Base-by-base conservation (phyloP, 108 stramenopile species). In the Skeletonema marinoi region DNA sequence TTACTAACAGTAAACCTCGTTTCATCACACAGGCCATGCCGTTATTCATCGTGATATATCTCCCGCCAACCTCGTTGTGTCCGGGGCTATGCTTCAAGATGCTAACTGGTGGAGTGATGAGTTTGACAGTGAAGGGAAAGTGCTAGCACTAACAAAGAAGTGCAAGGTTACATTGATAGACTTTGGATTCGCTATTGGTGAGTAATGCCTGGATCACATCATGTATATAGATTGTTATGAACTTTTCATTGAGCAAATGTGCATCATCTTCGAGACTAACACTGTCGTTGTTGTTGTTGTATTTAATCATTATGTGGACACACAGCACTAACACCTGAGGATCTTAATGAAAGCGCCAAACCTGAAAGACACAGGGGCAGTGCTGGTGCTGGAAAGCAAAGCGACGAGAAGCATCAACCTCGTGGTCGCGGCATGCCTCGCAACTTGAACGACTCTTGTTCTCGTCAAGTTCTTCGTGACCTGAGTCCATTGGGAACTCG, bases 41-140 rank as follows among this genome's bases (percentile, higher is more conserved):
- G 90, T 93, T 3, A 81, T 96, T 56, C 95, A 96, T 65, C 77
- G 95, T 6, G 95, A 96, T 71, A 93, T 96, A 72, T 90, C 92
- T 46, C 95, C 95, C 14, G 80, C 72, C 66, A 96, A 96, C 69
- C 82, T 83, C 51, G 74, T 83, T 10, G 63, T 83, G 13, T 73
- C 82, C 7, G 82, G 76, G 0, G 19, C 70, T 12, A 31, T 36
- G n/a, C 38, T 77, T 6, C 51, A 77, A 32, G 77, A 83, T 65
- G 66, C 77, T 14, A 60, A 83, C 17, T 91, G 91, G 75, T 93
- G 91, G 91, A 89, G 87, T 71, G 92, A 92, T 73, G 86, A 82
- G 2, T 33, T 70, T 14, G 91, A 92, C 41, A 71, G 59, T 4
- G 87, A 89, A 64, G 76, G 75, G 36, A 77, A 64, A 29, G 74